Evolutionary conservation across 805 yeast species (phyloP), one percentile per base, ranked within the genome.

Genomic region (baker's yeast (Saccharomyces cerevisiae)): DNA sequence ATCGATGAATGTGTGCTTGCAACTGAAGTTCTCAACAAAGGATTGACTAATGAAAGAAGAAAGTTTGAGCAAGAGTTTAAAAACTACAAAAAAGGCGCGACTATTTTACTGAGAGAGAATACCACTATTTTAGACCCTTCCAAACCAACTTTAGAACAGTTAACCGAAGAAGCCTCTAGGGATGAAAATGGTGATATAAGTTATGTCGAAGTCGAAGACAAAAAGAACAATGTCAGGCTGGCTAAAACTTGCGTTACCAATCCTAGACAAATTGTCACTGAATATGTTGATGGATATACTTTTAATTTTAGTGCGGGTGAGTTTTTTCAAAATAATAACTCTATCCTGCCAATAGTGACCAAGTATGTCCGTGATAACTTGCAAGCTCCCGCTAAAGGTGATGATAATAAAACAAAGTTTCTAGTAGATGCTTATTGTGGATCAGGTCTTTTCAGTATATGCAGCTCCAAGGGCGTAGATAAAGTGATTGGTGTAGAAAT

Each of bases 371-470:
- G 85, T 56, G 77, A 82, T 8, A 88, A 89, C 63, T 71, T 91
- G 51, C 75, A 75, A 50, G 70, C 81, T 36, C 71, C 76, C 10
- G 62, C 60, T n/a, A 66, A 70, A 4, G 75, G 74, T 22, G 73
- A 70, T 6, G 74, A 74, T 24, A 71, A 70, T 3, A 76, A 75
- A 30, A 82, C 83, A 30, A 80, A 81, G 63, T 89, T 83, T 66
- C 73, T 91, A 50, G 96, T 91, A 28, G 98, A 91, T 70, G 96
- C 97, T 0, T 91, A 91, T 73, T 91, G 98, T 76, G 98, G 98
- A 1, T 87, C 96, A 2, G 99, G 99, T 0, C 74, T 94, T 47
- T 94, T 94, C 71, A 87, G 95, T 57, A 84, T 94, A 55, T 83
- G 97, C 8, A 85, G 96, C 62, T 85, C 94, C 29, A 71, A 78